Base-by-base conservation (phyloP, 164 flowering plant species). In the grape (Vitis vinifera) region DNA sequence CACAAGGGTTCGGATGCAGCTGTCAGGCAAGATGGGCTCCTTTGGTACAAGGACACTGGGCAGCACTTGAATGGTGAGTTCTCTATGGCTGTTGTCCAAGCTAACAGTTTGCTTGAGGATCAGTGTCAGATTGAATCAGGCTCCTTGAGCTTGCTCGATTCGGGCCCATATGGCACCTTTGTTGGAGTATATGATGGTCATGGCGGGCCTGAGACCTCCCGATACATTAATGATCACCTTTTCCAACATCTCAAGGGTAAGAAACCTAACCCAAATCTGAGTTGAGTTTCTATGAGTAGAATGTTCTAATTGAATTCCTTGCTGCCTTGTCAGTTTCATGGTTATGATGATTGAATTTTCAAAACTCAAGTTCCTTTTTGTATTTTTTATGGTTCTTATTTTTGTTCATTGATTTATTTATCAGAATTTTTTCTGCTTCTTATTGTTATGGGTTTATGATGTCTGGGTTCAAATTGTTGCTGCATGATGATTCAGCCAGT, bases 61-160 rank as follows among this genome's bases (percentile, higher is more conserved):
- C 85, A 84, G 64, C 89, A 84, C 74, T 51, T 79, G 63, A 62
- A 29, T 77, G 89, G 89, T 72, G 87, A 84, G 11, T 86, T 84
- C 73, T 86, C 89, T 1, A 84, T 82, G 85, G 87, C 85, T 3
- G 87, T 81, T 10, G 88, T 87, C 14, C 90, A 87, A 79, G 90
- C 90, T 59, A 87, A 87, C 56, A 81, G 79, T 70, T 76, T 85
- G 77, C 85, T 83, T 7, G 90, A 87, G 80, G 90, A 87, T 73
- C 90, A 87, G 68, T 85, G 88, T 71, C 89, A 86, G 81, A 57
- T 86, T 69, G 89, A 86, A 72, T 86, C 89, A 4, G 89, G 89
- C 13, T 63, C 81, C 1, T 69, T 86, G 77, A 86, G 87, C 68
- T 60, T 68, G 55, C 79, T 68, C 10, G 89, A 84, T 53, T 78